phyloP scores from a whole-genome alignment of 495 filamentous ascomycete genomes.

The Aspergillus campestris region DNA sequence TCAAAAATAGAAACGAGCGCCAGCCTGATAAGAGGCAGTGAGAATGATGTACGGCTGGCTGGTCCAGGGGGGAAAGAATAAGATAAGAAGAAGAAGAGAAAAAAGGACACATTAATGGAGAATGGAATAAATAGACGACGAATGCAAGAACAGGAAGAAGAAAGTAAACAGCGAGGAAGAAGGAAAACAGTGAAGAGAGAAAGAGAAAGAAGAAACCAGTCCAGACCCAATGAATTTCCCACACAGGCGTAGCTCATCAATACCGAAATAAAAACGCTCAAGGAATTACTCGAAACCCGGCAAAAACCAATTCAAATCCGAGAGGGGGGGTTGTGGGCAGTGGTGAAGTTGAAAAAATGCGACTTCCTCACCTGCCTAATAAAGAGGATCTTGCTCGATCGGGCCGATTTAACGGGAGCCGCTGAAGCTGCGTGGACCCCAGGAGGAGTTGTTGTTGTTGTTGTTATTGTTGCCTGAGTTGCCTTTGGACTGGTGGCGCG shows the following conservation, averaged over 20 bases:
- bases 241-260: conserved; percentile 19
- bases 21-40: neutral
- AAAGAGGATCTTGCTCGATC: no score
- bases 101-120: conserved; percentile 1
- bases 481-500: conserved; percentile 21
- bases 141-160: conserved; percentile 5
- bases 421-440: conserved; percentile 21
- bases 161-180: conserved; percentile 1
- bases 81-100: conserved; percentile 5
- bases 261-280: conserved; percentile 17
- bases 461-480: no score
- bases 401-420: conserved; percentile 12
- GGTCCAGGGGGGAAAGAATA: conserved; percentile 3
- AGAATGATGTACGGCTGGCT: neutral
- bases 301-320: conserved; percentile 7
- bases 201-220: conserved; percentile 10
- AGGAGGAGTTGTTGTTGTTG: conserved; percentile 13
- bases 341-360: no score
- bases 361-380: no score
- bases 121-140: conserved; percentile 7
- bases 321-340: neutral
- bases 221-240: conserved; percentile 10
- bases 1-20: no score
- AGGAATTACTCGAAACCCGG: conserved; percentile 14
- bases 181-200: neutral